A percentile compares a stretch with the other conserved stretches of the same genome.
These are phyloP conservation scores for Yamadazyma phyllophila DNA, from an alignment of 805 yeast genomes.

Conservation along the genomic window DNA sequence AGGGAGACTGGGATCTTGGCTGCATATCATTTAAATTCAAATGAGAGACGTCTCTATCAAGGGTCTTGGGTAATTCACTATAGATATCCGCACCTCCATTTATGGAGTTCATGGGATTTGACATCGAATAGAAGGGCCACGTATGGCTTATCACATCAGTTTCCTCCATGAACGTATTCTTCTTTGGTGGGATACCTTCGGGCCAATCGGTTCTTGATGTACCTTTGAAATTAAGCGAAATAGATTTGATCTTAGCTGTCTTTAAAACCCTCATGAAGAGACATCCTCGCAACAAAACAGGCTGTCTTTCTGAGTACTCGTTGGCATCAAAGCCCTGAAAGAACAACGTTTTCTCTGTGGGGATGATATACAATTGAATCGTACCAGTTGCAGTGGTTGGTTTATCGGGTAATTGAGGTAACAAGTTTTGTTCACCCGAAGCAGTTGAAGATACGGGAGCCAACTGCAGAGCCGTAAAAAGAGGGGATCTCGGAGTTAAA, in stretches of 20 bases:
- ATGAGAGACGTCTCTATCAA: conserved; percentile 32
- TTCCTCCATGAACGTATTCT: conserved; percentile 60
- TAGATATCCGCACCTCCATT: conserved; percentile 51
- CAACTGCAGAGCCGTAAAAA: conserved; percentile 26
- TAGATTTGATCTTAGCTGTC: conserved; percentile 65
- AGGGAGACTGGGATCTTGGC: conserved; percentile 10
- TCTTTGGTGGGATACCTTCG: conserved; percentile 94
- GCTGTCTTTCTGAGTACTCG: conserved; percentile 66
- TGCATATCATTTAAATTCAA: conserved; percentile 33
- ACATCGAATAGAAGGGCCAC: conserved; percentile 76
- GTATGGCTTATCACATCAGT: conserved; percentile 70
- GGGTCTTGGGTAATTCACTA: conserved; percentile 23
- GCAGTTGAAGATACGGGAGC: conserved; percentile 17
- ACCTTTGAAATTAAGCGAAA: conserved; percentile 65
- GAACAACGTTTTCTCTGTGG: conserved; percentile 78
- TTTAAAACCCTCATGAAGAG: conserved; percentile 66
- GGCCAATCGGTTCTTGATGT: conserved; percentile 89
- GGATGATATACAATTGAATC: conserved; percentile 64
- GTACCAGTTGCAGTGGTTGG: conserved; percentile 64
- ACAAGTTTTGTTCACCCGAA: conserved; percentile 19
- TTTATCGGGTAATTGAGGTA: conserved; percentile 50
- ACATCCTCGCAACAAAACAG: conserved; percentile 79
- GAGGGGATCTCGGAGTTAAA: conserved; percentile 23
- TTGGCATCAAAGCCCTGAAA: conserved; percentile 75
- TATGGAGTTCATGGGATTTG: conserved; percentile 16